Percentiles rank a stretch among this genome's conserved stretches.
phyloP scores from a whole-genome alignment of 2,329 filamentous ascomycete genomes.

The Elsinoe australis region DNA sequence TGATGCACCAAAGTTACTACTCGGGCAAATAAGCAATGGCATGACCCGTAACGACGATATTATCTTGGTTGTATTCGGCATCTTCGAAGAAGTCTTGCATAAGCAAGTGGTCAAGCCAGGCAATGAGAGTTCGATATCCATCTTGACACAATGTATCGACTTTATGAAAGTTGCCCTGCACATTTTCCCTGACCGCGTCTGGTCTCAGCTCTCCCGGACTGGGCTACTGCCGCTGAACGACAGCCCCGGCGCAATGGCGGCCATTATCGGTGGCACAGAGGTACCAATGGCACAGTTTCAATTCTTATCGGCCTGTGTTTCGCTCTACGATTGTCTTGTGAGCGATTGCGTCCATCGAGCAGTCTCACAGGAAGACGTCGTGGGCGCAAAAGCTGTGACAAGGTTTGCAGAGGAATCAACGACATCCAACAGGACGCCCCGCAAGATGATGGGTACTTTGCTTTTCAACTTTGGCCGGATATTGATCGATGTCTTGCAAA shows the following conservation, averaged over 20 bases:
- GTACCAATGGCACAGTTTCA: slow-evolving; percentile 67
- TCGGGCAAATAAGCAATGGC: slow-evolving; percentile 45
- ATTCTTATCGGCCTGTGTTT: slow-evolving; percentile 65
- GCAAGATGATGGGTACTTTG: slow-evolving; percentile 66
- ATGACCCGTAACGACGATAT: slow-evolving; percentile 59
- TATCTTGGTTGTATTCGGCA: slow-evolving; percentile 71
- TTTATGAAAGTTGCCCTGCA: slow-evolving; percentile 68
- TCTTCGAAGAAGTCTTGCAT: slow-evolving; percentile 63
- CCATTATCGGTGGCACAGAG: slow-evolving; percentile 75
- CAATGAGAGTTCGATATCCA: slow-evolving; percentile 54
- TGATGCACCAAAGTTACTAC: slow-evolving; percentile 38
- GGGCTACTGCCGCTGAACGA: slow-evolving; percentile 70
- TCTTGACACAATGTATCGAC: slow-evolving; percentile 68
- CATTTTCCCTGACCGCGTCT: slow-evolving; percentile 72
- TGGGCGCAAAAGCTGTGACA: slow-evolving; percentile 40
- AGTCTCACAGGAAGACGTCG: slow-evolving; percentile 55
- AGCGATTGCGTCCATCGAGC: slow-evolving; percentile 65
- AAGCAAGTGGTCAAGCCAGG: slow-evolving; percentile 46
- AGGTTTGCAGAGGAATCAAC: slow-evolving; percentile 40
- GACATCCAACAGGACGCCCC: slow-evolving; percentile 64
- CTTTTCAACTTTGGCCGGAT: slow-evolving; percentile 65
- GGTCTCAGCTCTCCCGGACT: slow-evolving; percentile 81
- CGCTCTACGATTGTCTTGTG: slow-evolving; percentile 66
- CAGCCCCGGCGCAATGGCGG: slow-evolving; percentile 66
- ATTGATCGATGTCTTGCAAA: slow-evolving; percentile 77